Base-by-base conservation (phyloP, 805 yeast species). In the Brettanomyces sp. region DNA sequence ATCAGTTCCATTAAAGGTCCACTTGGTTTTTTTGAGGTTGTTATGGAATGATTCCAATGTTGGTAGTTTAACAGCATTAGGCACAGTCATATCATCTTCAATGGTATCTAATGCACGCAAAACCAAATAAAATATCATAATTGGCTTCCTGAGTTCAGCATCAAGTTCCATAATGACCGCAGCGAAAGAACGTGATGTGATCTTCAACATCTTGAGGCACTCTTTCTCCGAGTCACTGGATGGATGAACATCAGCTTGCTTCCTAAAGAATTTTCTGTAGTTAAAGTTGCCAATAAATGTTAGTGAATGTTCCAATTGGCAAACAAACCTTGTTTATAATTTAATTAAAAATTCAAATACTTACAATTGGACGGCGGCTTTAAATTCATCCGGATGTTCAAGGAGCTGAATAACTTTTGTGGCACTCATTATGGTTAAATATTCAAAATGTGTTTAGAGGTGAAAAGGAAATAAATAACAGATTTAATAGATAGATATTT, bases 31-130 rank as follows among this genome's bases (percentile, higher is more conserved):
- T 41, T 70, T 67, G 53, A 93, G 72, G 49, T 84, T 81, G 28
- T 74, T 65, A 60, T 80, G 72, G 64, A 93, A 93, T 3, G 61
- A 53, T 48, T 91, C 73, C 53, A 93, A 72, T 43, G 89, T 62
- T 2, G 93, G 89, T 24, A 89, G 67, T 66, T 93, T 93, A 49
- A 79, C 55, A 21, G 72, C 70, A 4, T 85, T 80, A 50, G 78
- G 82, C 48, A 93, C 68, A 7, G 93, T 76, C 95, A 89, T 89
- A 63, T 93, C 98, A 64, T 93, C 99, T 64, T 93, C 99, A 46
- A 93, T 75, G 1, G 99, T 93, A 60, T 93, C 99, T 56, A 93
- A 75, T 2, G 95, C 99, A 49, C 99, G 76, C 52, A 93, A 68
- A 22, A 89, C 74, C 46, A 93, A 65, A 64, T 93, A 93, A 66